Evolutionary conservation across 805 yeast species (phyloP).

Genomic region (Hanseniaspora singularis): DNA sequence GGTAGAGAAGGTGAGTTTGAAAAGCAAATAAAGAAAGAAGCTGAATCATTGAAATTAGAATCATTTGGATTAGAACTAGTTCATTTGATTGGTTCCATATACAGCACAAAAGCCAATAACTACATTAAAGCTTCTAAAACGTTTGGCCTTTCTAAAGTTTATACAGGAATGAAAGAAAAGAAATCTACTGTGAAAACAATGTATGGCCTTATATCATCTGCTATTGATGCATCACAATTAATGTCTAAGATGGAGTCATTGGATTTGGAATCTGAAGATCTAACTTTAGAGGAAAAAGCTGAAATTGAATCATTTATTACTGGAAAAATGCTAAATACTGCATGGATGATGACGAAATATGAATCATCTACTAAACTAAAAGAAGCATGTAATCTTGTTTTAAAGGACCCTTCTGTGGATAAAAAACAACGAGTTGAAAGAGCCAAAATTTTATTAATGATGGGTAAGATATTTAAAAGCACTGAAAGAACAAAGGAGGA

Average conservation of each 20-base stretch:
- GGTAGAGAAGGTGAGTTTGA: slow-evolving; percentile 39
- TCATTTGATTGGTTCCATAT: slow-evolving; percentile 70
- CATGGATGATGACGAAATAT: slow-evolving; percentile 87
- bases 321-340: slow-evolving; percentile 84
- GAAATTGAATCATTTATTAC: slow-evolving; percentile 71
- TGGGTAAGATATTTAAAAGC: slow-evolving; percentile 57
- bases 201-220: slow-evolving; percentile 67
- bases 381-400: slow-evolving; percentile 67
- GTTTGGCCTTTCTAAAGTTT: slow-evolving; percentile 76
- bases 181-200: slow-evolving; percentile 76
- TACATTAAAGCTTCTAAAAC: slow-evolving; percentile 65
- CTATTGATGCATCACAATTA: slow-evolving; percentile 74
- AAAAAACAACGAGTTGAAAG: slow-evolving; percentile 53
- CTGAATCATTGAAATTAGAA: slow-evolving; percentile 80
- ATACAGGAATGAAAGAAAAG: slow-evolving; percentile 70
- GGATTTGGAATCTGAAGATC: slow-evolving; percentile 43
- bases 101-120: slow-evolving; percentile 62
- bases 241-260: slow-evolving; percentile 64
- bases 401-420: slow-evolving; percentile 54
- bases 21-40: slow-evolving; percentile 45
- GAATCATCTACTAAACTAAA: slow-evolving; percentile 73
- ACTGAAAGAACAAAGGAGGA: slow-evolving; percentile 74
- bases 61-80: slow-evolving; percentile 86
- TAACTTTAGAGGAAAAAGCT: slow-evolving; percentile 50
- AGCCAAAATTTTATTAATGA: slow-evolving; percentile 63